phyloP scores from a whole-genome alignment of 305 asterid species.

The Fraxinus baroniana region DNA sequence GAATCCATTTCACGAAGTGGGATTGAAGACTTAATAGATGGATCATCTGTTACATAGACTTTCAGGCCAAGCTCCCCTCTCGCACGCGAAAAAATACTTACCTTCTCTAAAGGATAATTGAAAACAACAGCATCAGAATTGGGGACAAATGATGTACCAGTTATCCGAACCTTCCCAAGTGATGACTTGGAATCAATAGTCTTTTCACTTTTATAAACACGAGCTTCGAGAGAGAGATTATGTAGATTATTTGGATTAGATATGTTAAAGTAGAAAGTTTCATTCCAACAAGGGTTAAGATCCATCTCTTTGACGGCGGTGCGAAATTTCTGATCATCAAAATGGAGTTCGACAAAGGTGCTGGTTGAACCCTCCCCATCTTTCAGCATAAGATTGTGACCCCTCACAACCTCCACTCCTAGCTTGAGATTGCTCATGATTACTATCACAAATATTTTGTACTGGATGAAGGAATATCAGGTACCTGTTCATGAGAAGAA shows the following conservation, averaged over 20 bases:
- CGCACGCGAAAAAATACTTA: conserved; percentile 57
- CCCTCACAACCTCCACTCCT: conserved; percentile 82
- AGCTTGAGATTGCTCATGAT: conserved; percentile 75
- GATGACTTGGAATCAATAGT: conserved; percentile 49
- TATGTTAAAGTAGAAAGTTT: conserved; percentile 71
- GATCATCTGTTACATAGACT: conserved; percentile 69
- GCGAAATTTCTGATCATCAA: conserved; percentile 72
- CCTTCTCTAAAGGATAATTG: conserved; percentile 78
- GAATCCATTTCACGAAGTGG: conserved; percentile 46
- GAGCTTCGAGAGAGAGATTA: conserved; percentile 67
- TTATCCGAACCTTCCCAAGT: conserved; percentile 66
- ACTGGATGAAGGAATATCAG: conserved; percentile 1
- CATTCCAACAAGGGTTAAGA: conserved; percentile 77
- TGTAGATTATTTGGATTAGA: conserved; percentile 54
- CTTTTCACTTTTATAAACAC: conserved; percentile 50
- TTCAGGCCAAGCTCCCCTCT: conserved; percentile 79
- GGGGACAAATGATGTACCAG: conserved; percentile 67
- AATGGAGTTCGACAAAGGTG: conserved; percentile 73
- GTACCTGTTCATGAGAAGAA: conserved; percentile 21
- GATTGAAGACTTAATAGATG: conserved; percentile 48
- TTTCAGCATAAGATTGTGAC: conserved; percentile 73
- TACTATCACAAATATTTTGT: conserved; percentile 7
- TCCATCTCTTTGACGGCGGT: conserved; percentile 80
- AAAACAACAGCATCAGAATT: conserved; percentile 69
- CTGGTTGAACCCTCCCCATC: conserved; percentile 80